A percentile compares a stretch with the other conserved stretches of the same genome.
Evolutionary conservation across 2,329 filamentous ascomycete species (phyloP).

Genomic region (Xylariaceae sp.): DNA sequence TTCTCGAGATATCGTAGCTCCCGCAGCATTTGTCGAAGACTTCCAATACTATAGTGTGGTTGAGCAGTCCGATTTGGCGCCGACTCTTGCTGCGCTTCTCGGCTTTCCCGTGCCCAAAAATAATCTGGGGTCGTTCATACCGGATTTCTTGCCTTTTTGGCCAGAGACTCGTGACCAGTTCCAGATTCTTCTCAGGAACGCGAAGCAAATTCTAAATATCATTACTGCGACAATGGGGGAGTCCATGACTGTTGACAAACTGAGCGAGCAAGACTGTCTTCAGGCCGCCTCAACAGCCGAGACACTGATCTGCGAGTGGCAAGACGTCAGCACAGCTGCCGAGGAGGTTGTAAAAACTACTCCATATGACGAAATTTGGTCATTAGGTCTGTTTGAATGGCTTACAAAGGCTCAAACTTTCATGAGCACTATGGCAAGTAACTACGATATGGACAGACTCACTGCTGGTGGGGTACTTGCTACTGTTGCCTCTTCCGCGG

Average conservation of each 20-base stretch:
- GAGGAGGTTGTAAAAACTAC: constrained; percentile 5
- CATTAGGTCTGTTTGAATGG: constrained; percentile 45
- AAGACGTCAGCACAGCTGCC: constrained; percentile 26
- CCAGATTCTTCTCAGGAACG: constrained; percentile 72
- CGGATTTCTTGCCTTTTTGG: constrained; percentile 77
- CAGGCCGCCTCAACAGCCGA: constrained; percentile 45
- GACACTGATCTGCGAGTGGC: constrained; percentile 68
- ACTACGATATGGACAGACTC: constrained; percentile 73
- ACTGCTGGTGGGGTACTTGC: constrained; percentile 34
- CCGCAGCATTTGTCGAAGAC: constrained; percentile 58
- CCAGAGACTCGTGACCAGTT: constrained; percentile 39
- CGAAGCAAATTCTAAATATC: constrained; percentile 73
- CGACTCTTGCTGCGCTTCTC: constrained; percentile 80
- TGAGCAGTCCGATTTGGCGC: constrained; percentile 93
- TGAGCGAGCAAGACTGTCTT: constrained; percentile 19
- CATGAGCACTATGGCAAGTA: constrained; percentile 87
- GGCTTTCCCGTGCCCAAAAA: constrained; percentile 87
- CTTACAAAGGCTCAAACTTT: constrained; percentile 67
- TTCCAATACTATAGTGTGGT: constrained; percentile 81
- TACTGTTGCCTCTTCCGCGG: constrained; percentile 31
- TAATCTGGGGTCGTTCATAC: constrained; percentile 81
- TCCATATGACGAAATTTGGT: constrained; percentile 29
- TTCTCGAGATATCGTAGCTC: constrained; percentile 39
- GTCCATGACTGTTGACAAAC: constrained; percentile 36
- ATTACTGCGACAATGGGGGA: constrained; percentile 66